Percentiles rank a stretch among this genome's conserved stretches.
Conservation (phyloP, 2,329 filamentous ascomycete species). For the Chaetothyriales sp. region DNA sequence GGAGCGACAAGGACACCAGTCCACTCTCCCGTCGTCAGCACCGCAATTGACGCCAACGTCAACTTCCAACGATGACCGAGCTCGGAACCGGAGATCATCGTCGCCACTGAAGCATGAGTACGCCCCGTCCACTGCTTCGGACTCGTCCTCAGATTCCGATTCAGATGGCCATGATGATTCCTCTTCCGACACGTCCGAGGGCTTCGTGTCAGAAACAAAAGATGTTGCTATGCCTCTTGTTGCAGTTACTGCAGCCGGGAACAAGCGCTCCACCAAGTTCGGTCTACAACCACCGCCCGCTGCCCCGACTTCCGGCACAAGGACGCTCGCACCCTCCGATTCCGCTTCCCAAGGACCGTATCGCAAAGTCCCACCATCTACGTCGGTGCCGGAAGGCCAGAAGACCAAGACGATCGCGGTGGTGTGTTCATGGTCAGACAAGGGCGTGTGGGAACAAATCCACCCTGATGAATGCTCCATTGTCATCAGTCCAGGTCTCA, state of each 20-base stretch:
- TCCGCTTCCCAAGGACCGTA: conserved; percentile 67
- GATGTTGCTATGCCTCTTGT: conserved; percentile 30
- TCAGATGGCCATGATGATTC: conserved; percentile 35
- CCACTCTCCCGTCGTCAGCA: not conserved
- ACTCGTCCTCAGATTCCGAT: conserved; percentile 45
- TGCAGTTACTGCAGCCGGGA: conserved; percentile 18
- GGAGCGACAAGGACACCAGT: not conserved
- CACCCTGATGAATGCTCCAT: conserved; percentile 51
- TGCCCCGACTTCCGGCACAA: conserved; percentile 28
- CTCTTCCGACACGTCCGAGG: conserved; percentile 41
- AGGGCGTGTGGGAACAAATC: conserved; percentile 47
- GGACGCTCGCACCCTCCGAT: conserved; percentile 62
- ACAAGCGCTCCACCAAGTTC: conserved; percentile 29
- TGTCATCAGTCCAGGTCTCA: conserved; percentile 49
- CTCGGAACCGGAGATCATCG: conserved; percentile 53
- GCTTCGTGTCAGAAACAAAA: conserved; percentile 37
- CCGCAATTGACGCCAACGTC: conserved; percentile 28
- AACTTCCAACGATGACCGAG: conserved; percentile 23
- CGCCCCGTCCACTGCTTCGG: conserved; percentile 63
- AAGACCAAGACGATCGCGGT: conserved; percentile 44
- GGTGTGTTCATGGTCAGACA: conserved; percentile 52
- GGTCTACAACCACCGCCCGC: conserved; percentile 24
- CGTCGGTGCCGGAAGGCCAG: conserved; percentile 28
- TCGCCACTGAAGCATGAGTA: conserved; percentile 97
- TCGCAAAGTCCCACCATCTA: conserved; percentile 33